Conservation (phyloP, 345 rosid genomes). For the Aethionema arabicum region DNA sequence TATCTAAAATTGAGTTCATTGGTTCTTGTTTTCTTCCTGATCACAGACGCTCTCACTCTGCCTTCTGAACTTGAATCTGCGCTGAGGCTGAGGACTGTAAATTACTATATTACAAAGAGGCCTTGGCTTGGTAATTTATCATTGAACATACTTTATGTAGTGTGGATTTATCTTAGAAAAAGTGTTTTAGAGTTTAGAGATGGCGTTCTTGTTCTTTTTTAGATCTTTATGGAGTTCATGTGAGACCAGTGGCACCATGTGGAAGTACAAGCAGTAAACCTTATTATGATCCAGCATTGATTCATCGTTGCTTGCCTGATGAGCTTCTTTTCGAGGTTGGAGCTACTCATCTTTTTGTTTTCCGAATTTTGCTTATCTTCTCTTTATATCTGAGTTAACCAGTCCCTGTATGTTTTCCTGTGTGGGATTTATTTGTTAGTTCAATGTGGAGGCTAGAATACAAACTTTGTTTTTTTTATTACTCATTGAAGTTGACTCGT, state of each 20-base stretch:
- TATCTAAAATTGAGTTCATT: background rate
- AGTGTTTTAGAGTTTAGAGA: background rate
- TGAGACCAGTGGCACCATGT: conserved; percentile 79
- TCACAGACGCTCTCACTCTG: conserved; percentile 52
- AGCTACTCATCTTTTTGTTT: background rate
- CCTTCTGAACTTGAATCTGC: conserved; percentile 84
- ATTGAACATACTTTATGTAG: background rate
- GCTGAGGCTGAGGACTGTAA: conserved; percentile 68
- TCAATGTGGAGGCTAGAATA: background rate
- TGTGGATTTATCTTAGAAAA: background rate
- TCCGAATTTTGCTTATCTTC: background rate
- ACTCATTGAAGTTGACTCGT: background rate
- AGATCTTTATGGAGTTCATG: conserved; percentile 92
- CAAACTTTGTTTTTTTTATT: background rate
- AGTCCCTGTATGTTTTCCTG: no score
- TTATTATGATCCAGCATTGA: conserved; percentile 60
- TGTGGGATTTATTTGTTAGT: background rate
- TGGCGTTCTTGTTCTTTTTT: conserved; percentile 1
- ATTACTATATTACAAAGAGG: conserved; percentile 63
- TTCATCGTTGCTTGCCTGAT: conserved; percentile 87
- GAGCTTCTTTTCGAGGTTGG: conserved; percentile 86
- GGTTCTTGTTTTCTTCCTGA: background rate
- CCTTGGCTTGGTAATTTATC: conserved; percentile 86
- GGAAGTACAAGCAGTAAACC: conserved; percentile 71
- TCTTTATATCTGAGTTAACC: no score